Evolutionary conservation across 768 basidiomycete genomes (phyloP).

Genomic region (Lactifluus piperatus): DNA sequence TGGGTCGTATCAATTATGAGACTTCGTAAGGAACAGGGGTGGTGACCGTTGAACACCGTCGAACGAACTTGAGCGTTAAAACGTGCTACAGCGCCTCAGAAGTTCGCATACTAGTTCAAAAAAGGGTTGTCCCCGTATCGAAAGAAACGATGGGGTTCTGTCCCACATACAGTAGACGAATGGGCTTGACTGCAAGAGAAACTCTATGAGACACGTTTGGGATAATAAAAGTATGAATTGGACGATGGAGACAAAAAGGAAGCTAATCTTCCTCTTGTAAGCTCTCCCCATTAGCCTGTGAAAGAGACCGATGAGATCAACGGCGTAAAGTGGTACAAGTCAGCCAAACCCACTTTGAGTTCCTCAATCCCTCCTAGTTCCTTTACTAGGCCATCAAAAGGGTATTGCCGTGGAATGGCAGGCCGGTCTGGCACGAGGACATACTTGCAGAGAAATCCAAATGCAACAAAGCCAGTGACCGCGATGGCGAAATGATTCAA

Average conservation of each 20-base stretch:
- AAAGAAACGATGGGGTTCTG: background rate
- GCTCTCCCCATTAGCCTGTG: constrained; percentile 32
- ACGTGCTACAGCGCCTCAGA: background rate
- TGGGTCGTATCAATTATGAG: background rate
- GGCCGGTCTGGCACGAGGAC: constrained; percentile 52
- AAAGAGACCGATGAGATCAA: constrained; percentile 3
- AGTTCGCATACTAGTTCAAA: background rate
- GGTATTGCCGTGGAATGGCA: constrained; percentile 64
- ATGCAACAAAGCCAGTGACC: constrained; percentile 49
- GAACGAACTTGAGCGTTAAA: background rate
- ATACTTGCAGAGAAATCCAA: constrained; percentile 52
- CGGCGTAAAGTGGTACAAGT: background rate
- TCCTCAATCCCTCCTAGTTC: constrained; percentile 75
- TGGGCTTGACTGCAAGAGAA: background rate
- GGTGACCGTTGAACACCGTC: background rate
- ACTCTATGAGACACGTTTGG: background rate
- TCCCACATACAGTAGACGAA: background rate
- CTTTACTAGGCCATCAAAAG: constrained; percentile 60
- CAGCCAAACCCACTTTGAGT: constrained; percentile 51
- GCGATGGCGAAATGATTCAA: constrained; percentile 59
- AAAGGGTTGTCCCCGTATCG: background rate
- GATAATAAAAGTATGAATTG: background rate
- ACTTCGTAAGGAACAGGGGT: background rate
- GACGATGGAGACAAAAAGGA: background rate
- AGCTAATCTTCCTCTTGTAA: constrained; percentile 28